Evolutionary conservation across 2,329 filamentous ascomycete genomes (phyloP), one percentile per base, ranked within the genome.

Genomic region (Meredithiella fracta): DNA sequence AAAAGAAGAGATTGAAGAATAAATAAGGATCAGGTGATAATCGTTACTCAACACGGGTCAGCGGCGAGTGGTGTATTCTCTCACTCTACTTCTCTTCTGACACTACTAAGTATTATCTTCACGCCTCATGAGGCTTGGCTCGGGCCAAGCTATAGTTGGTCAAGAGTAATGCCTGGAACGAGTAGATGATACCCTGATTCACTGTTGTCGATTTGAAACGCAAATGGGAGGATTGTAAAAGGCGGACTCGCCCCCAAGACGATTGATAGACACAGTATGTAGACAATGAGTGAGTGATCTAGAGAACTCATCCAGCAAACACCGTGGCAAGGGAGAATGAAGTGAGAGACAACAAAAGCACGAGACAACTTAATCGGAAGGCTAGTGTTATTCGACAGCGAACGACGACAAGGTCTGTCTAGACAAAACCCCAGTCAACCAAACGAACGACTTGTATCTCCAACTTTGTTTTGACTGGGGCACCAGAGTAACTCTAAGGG

Each of bases 71-170:
- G 40, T 20, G 3, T 44, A 6, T 8, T 44, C 15, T n/a, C n/a
- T n/a, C n/a, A n/a, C n/a, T n/a, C n/a, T n/a, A n/a, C n/a, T n/a
- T 38, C 11, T 44, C 40, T 22, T 44, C 40, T 44, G 29, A 34
- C 29, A 34, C 29, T 34, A 34, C 29, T n/a, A 17, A 44, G 40
- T 22, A 44, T 22, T 44, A 44, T 44, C 40, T 44, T 44, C 40
- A n/a, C 40, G 40, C 40, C 40, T 44, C 40, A 44, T 44, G 40
- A 44, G n/a, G 40, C 40, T 44, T 44, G 40, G 40, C 40, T 44
- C 11, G 11, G 40, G 40, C 11, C 11, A 44, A 3, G 40, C 40
- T n/a, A 5, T 34, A 11, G 5, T 34, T 34, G 29, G 29, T 34
- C 29, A 34, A 11, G 5, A 34, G 5, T 34, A 34, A 5, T 11